These are phyloP conservation scores for Xanthoceras sorbifolium DNA, from an alignment of 345 rosid genomes.

Conservation along the genomic window DNA sequence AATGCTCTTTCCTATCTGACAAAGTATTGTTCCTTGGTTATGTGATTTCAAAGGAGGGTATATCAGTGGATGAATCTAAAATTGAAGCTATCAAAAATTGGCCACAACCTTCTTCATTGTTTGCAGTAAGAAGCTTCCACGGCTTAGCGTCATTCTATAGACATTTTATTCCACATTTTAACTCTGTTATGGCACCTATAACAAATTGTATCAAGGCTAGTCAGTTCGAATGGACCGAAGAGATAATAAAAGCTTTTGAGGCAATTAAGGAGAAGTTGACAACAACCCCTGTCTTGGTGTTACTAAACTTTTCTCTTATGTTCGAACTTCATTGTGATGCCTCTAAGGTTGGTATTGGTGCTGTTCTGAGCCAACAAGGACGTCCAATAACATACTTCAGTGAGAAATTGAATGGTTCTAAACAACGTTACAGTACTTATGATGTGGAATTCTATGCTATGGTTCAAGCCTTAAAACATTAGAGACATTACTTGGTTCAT, in stretches of 20 bases:
- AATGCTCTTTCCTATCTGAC: too few species aligned
- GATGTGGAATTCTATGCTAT: neutral
- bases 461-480: too few species aligned
- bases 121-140: neutral
- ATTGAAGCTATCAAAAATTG: neutral
- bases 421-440: neutral
- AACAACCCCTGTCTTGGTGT: neutral
- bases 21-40: too few species aligned
- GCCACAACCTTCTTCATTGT: neutral
- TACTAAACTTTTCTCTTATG: neutral
- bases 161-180: neutral
- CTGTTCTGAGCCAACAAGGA: neutral
- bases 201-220: neutral
- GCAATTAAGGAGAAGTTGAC: neutral
- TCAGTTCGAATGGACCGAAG: neutral
- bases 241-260: neutral
- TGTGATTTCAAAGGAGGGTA: too few species aligned
- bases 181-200: neutral
- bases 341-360: neutral
- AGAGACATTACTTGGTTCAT: too few species aligned
- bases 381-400: neutral
- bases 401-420: neutral
- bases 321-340: neutral
- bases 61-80: neutral
- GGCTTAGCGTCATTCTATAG: neutral